phyloP scores from a whole-genome alignment of 768 basidiomycete species.

The Termitomyces sp. region DNA sequence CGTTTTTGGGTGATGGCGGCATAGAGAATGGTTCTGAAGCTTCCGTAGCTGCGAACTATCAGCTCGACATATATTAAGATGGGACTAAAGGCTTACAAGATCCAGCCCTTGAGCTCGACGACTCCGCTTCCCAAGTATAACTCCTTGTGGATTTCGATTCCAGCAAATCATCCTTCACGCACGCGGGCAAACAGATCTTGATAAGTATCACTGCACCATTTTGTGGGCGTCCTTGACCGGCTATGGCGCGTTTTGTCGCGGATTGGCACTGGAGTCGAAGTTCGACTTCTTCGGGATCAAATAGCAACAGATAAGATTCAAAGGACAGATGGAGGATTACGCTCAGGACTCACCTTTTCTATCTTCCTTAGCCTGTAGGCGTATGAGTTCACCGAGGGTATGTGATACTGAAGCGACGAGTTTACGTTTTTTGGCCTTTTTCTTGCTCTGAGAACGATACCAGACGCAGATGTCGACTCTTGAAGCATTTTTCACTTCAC shows the following conservation, averaged over 20 bases:
- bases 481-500: conserved; percentile 31
- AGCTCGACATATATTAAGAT: not conserved
- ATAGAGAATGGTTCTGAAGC: conserved; percentile 9
- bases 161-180: not conserved
- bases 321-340: not conserved
- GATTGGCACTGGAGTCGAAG: conserved; percentile 39
- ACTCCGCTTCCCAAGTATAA: conserved; percentile 5
- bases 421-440: conserved; percentile 49
- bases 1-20: conserved; percentile 14
- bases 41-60: conserved; percentile 2
- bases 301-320: not conserved
- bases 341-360: conserved; percentile 28
- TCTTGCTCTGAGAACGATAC: conserved; percentile 55
- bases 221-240: conserved; percentile 35
- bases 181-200: conserved; percentile 19
- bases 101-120: not conserved
- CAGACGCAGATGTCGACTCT: conserved; percentile 50
- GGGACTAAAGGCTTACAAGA: conserved; percentile 8
- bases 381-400: conserved; percentile 47
- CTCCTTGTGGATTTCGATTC: not conserved
- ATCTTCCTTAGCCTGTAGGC: conserved; percentile 36
- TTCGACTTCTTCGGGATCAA: conserved; percentile 30
- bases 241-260: conserved; percentile 21
- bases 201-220: conserved; percentile 28
- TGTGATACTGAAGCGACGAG: conserved; percentile 48